These are phyloP conservation scores for Sinapis alba DNA, from an alignment of 441 rosid species.

Conservation along the genomic window DNA sequence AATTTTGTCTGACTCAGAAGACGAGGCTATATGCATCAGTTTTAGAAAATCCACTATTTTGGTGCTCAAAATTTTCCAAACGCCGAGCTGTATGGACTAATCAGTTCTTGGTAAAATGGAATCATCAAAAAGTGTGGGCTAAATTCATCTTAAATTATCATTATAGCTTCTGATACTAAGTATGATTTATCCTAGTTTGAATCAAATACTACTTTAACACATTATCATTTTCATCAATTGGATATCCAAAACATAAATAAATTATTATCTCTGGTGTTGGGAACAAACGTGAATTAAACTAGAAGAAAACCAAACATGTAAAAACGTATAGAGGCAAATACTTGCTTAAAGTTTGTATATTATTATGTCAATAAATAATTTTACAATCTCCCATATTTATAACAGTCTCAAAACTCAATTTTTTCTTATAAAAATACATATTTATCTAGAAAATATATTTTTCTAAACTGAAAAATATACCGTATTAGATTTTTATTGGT, in stretches of 20 bases:
- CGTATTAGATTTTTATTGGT: too few relatives aligned
- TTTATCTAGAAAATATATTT: too few relatives aligned
- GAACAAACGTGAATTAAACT: too few relatives aligned
- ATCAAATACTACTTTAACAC: not conserved
- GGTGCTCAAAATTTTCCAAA: slow-evolving; percentile 26
- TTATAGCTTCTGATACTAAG: not conserved
- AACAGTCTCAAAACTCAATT: too few relatives aligned
- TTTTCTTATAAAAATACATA: too few relatives aligned
- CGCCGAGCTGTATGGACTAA: not conserved
- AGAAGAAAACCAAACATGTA: too few relatives aligned
- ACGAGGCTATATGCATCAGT: not conserved
- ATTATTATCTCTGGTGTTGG: not conserved
- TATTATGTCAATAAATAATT: too few relatives aligned
- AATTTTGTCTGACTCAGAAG: not conserved
- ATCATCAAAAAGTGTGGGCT: slow-evolving; percentile 12
- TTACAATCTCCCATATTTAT: too few relatives aligned
- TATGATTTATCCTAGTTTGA: not conserved
- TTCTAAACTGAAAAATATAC: too few relatives aligned
- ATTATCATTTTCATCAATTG: not conserved
- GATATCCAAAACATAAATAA: not conserved
- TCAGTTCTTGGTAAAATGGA: slow-evolving; percentile 13
- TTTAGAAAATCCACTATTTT: not conserved
- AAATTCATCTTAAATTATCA: not conserved
- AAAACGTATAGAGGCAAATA: too few relatives aligned
- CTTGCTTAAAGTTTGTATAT: too few relatives aligned